These are phyloP conservation scores for Lentinula edodes DNA, from an alignment of 768 basidiomycete species.

Conservation along the genomic window DNA sequence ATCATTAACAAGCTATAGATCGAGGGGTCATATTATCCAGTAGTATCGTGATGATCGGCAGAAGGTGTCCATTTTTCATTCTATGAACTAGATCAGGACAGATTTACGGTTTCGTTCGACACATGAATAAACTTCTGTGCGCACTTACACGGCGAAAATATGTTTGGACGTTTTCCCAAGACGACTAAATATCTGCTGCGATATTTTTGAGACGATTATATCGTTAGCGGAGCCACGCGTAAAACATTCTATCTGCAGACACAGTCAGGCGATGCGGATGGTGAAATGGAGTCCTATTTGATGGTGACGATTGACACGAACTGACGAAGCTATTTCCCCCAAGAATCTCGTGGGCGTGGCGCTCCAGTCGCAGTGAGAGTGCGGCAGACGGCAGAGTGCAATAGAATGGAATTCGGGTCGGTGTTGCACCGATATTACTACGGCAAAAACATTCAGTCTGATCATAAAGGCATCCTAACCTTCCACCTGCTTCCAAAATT, in stretches of 20 bases:
- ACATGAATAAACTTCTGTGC: background rate
- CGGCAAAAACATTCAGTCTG: background rate
- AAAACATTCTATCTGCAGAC: constrained; percentile 10
- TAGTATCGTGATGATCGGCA: constrained; percentile 5
- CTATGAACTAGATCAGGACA: background rate
- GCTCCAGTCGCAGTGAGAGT: constrained; percentile 7
- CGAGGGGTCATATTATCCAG: constrained; percentile 25
- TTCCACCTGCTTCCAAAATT: constrained; percentile 12
- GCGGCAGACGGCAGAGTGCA: constrained; percentile 3
- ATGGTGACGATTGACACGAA: background rate
- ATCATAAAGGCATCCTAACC: background rate
- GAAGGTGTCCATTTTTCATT: constrained; percentile 14
- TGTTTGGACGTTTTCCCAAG: constrained; percentile 13
- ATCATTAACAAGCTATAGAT: constrained; percentile 23
- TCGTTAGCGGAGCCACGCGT: constrained; percentile 14
- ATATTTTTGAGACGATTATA: constrained; percentile 11
- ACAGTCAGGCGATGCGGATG: background rate
- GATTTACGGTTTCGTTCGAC: background rate
- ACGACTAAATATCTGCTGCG: constrained; percentile 17
- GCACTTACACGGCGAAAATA: constrained; percentile 11
- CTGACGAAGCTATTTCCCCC: constrained; percentile 9
- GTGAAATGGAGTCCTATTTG: background rate
- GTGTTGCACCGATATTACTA: constrained; percentile 3
- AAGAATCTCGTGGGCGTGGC: constrained; percentile 8
- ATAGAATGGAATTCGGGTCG: constrained; percentile 2